Evolutionary conservation across 345 rosid genomes (phyloP).

Genomic region (Eutrema yunnanense): DNA sequence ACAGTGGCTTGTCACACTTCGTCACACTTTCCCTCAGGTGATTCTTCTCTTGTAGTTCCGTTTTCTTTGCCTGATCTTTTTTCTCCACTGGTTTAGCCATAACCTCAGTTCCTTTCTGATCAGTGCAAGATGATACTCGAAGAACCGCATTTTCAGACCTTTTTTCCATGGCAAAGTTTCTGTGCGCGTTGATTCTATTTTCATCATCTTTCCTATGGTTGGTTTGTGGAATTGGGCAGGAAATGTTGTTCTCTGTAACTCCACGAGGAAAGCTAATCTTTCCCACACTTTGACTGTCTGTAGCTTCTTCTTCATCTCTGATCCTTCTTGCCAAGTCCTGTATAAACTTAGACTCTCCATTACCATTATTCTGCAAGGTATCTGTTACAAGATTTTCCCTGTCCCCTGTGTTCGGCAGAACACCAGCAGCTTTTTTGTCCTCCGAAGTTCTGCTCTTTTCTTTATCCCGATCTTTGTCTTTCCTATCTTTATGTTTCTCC

Average conservation of each 20-base stretch:
- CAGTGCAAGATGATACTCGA: slow-evolving; percentile 23
- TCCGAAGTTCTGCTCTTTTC: slow-evolving; percentile 33
- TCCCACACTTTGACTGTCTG: slow-evolving; percentile 34
- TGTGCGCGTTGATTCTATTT: slow-evolving; percentile 28
- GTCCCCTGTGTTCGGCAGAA: slow-evolving; percentile 23
- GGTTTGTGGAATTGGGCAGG: slow-evolving; percentile 20
- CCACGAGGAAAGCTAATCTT: slow-evolving; percentile 18
- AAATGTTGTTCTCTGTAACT: slow-evolving; percentile 17
- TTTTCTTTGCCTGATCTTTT: slow-evolving; percentile 32
- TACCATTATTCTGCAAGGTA: slow-evolving; percentile 27
- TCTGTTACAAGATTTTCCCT: slow-evolving; percentile 26
- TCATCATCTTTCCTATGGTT: slow-evolving; percentile 28
- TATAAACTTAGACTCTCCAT: slow-evolving; percentile 37
- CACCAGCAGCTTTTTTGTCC: slow-evolving; percentile 27
- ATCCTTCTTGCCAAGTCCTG: slow-evolving; percentile 53
- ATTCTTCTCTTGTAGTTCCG: slow-evolving; percentile 34
- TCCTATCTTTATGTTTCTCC: slow-evolving; percentile 45
- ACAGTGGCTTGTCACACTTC: slow-evolving; percentile 33
- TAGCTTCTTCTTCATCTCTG: slow-evolving; percentile 41
- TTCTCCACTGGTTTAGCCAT: slow-evolving; percentile 34
- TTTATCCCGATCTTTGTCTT: slow-evolving; percentile 39
- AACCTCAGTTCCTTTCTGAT: slow-evolving; percentile 36
- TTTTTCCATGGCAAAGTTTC: slow-evolving; percentile 19
- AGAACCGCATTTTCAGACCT: slow-evolving; percentile 22
- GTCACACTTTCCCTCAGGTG: slow-evolving; percentile 27